These are phyloP conservation scores for Rhizophagus sp. DNA, from an alignment of 192 early-diverging fungal species.

Conservation along the genomic window DNA sequence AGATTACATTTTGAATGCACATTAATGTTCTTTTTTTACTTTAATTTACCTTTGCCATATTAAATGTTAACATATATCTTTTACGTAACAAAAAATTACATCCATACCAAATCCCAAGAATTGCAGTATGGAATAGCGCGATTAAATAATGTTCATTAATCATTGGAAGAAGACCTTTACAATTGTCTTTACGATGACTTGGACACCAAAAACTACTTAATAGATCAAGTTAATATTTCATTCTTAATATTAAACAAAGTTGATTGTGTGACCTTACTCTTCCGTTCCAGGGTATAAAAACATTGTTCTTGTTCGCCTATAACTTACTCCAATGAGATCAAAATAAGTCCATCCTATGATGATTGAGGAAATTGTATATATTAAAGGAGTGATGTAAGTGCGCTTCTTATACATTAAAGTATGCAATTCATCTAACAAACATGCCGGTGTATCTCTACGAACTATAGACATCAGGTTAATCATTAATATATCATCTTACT, in stretches of 20 bases:
- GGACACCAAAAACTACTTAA: conserved; percentile 24
- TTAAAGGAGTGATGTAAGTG: neutral
- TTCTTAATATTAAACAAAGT: neutral
- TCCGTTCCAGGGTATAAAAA: conserved; percentile 8
- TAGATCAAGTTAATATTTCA: neutral
- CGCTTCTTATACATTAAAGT: neutral
- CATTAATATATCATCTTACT: neutral
- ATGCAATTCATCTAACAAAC: neutral
- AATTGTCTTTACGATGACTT: conserved; percentile 15
- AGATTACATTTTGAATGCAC: neutral
- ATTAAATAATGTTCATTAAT: conserved; percentile 18
- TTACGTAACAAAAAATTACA: neutral
- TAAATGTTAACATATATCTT: neutral
- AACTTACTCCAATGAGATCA: conserved; percentile 1
- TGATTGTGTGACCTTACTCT: conserved; percentile 1
- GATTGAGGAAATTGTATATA: conserved; percentile 7
- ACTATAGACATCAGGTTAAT: neutral
- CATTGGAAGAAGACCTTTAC: neutral
- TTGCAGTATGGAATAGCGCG: neutral
- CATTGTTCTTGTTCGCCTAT: neutral
- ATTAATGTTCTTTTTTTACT: neutral
- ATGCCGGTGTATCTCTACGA: neutral
- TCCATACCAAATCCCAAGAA: conserved; percentile 10
- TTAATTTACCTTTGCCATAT: neutral
- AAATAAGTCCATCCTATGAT: conserved; percentile 2